Conservation (phyloP, 2,329 filamentous ascomycete species). For the Paecilomyces fulvus region DNA sequence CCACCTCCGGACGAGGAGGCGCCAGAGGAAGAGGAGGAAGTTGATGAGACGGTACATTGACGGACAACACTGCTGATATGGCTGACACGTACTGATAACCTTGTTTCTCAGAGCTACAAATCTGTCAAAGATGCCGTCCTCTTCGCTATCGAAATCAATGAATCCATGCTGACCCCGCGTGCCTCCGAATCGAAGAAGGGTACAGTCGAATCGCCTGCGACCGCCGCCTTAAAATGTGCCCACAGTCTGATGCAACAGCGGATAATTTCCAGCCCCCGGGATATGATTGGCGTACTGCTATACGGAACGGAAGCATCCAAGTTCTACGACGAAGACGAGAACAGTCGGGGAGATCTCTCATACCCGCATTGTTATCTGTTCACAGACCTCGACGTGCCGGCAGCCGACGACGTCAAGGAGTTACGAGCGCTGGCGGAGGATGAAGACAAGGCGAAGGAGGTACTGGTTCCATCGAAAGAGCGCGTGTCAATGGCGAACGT, state of each 20-base stretch:
- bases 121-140: constrained; percentile 95
- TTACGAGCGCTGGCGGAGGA: constrained; percentile 70
- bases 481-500: constrained; percentile 76
- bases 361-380: constrained; percentile 93
- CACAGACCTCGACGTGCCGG: constrained; percentile 77
- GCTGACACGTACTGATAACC: not conserved
- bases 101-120: constrained; percentile 63
- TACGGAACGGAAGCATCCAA: constrained; percentile 84
- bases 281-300: constrained; percentile 92
- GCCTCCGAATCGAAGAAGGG: constrained; percentile 64
- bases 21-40: constrained; percentile 38
- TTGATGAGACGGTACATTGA: constrained; percentile 35
- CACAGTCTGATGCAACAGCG: constrained; percentile 96
- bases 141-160: constrained; percentile 86
- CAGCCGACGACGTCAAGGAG: constrained; percentile 75
- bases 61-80: not conserved
- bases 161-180: constrained; percentile 70
- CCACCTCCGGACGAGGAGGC: constrained; percentile 30
- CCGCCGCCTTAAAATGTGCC: constrained; percentile 85
- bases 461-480: constrained; percentile 63
- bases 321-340: constrained; percentile 60
- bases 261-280: constrained; percentile 91
- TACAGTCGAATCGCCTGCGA: constrained; percentile 66
- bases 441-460: constrained; percentile 58
- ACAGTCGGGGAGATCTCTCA: constrained; percentile 47